Evolutionary conservation across 805 yeast genomes (phyloP).

Genomic region (Pichia kluyveri): DNA sequence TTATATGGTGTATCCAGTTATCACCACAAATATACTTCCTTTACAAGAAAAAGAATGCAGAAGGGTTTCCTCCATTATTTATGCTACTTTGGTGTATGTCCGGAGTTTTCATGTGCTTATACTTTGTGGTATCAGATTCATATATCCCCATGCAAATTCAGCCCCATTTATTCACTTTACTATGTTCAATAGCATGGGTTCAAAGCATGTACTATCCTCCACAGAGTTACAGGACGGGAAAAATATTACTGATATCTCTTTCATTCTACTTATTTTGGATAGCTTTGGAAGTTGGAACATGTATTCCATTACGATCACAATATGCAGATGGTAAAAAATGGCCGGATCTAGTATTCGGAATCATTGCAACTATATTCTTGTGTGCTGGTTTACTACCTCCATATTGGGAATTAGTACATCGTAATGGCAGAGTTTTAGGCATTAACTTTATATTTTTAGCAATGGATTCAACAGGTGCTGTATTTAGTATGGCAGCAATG

Average conservation of each 20-base stretch:
- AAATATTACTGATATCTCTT: slow-evolving; percentile 28
- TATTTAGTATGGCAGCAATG: slow-evolving; percentile 55
- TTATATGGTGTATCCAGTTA: slow-evolving; percentile 88
- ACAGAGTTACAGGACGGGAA: slow-evolving; percentile 26
- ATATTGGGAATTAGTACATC: slow-evolving; percentile 70
- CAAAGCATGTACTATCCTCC: slow-evolving; percentile 75
- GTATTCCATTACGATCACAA: slow-evolving; percentile 57
- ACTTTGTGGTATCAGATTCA: slow-evolving; percentile 62
- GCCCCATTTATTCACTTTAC: slow-evolving; percentile 72
- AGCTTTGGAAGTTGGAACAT: slow-evolving; percentile 63
- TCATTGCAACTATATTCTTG: slow-evolving; percentile 65
- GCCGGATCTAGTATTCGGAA: slow-evolving; percentile 78
- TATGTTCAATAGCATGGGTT: slow-evolving; percentile 57
- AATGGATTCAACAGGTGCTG: slow-evolving; percentile 76
- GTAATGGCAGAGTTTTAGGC: slow-evolving; percentile 81
- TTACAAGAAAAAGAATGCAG: slow-evolving; percentile 66
- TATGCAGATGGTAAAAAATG: slow-evolving; percentile 39
- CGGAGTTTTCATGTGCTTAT: slow-evolving; percentile 83
- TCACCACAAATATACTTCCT: slow-evolving; percentile 67
- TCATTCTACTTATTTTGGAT: slow-evolving; percentile 36
- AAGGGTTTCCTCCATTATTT: slow-evolving; percentile 87
- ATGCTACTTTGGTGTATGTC: slow-evolving; percentile 74
- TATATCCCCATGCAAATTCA: slow-evolving; percentile 76
- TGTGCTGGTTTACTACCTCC: slow-evolving; percentile 84
- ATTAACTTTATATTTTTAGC: slow-evolving; percentile 72